Evolutionary conservation across 345 rosid species (phyloP), one percentile per base, ranked within the genome.

Genomic region (Eucalyptus rudis): DNA sequence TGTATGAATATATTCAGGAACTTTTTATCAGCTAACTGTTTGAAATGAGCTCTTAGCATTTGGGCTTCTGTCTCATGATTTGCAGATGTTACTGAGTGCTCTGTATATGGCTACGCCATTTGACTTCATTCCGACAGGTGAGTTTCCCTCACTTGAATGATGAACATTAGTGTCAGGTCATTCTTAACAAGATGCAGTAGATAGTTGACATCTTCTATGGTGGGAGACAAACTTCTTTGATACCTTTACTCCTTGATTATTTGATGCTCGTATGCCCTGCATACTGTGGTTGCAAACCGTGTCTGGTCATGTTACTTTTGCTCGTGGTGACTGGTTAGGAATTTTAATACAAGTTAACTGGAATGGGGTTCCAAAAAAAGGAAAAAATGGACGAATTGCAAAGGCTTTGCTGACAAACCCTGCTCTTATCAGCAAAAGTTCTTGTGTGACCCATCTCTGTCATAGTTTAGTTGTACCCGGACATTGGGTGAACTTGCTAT

Each of bases 111-210:
- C 95, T n/a, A 91, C 94, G 56, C 95, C 96, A 36, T 93, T 96
- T 47, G 92, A 94, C 90, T 95, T 96, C 91, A 94, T 96, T 87
- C 98, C 96, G 24, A 93, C 95, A 7, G 97, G 99, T 94, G 91
- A 89, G 91, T 84, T 54, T 49, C 87, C 36, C 64, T 33, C 43
- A 33, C 83, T 76, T 20, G 47, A 86, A 31, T n/a, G 25, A 51
- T 54, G 87, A 86, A 27, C 52, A 85, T 49, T 40, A 47, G 25
- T n/a, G 58, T 86, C 68, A 52, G 58, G 31, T 86, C 14, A 15
- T 86, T 86, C 25, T 25, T 16, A 27, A 51, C 16, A 52, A 25
- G 25, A 13, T 4, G 40, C 43, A 7, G 29, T 86, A 85, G 58
- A 54, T 54, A 19, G 83, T 71, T 71, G 27, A 20, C 83, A 36